Conservation (phyloP, 768 basidiomycete species). For the Kwoniella dendrophila region DNA sequence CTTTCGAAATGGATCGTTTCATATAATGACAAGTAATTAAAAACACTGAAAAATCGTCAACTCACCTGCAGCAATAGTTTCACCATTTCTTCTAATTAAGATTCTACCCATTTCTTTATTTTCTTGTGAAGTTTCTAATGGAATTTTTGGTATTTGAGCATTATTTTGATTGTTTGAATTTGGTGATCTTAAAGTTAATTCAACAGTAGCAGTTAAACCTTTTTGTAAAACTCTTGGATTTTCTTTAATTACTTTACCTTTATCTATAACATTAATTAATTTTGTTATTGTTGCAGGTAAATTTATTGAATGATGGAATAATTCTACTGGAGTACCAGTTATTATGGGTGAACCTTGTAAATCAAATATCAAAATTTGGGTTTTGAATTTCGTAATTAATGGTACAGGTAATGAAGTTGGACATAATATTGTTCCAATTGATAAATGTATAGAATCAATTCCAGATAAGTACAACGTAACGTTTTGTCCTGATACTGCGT, state of each 20-base stretch:
- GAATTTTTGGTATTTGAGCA: conserved; percentile 61
- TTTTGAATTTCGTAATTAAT: conserved; percentile 74
- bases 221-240: conserved; percentile 89
- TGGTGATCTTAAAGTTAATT: conserved; percentile 71
- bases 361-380: conserved; percentile 92
- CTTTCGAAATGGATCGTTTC: no score
- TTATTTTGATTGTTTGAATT: conserved; percentile 57
- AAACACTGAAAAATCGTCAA: neutral
- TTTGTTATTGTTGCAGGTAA: conserved; percentile 85
- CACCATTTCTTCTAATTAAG: conserved; percentile 80
- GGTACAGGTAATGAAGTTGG: conserved; percentile 71
- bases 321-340: conserved; percentile 83
- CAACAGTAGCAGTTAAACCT: conserved; percentile 78
- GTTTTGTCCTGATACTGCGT: conserved; percentile 89
- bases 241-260: conserved; percentile 72
- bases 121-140: conserved; percentile 77
- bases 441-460: conserved; percentile 83
- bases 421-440: conserved; percentile 87
- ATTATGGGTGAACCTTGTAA: conserved; percentile 86
- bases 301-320: conserved; percentile 92
- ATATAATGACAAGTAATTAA: no score
- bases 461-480: conserved; percentile 78
- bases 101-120: conserved; percentile 98
- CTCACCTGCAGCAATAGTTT: conserved; percentile 88
- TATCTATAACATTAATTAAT: conserved; percentile 76